Percentiles rank a stretch among this genome's conserved stretches.
Conservation (phyloP, 1,284 basidiomycete species). For the Ustilago trichophora region DNA sequence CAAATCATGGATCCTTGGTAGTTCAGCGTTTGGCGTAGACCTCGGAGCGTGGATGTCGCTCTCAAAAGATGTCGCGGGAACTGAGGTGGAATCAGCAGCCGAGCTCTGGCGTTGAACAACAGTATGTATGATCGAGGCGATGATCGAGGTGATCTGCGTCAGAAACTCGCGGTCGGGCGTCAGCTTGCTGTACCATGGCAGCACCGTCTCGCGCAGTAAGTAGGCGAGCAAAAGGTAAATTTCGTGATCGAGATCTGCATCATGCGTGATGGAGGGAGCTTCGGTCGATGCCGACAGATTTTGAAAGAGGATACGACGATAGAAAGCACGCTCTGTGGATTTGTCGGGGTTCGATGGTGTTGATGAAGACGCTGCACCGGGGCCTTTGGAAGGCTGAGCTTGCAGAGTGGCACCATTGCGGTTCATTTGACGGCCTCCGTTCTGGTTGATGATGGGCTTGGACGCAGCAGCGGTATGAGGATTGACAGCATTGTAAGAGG, state of each 20-base stretch:
- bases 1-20: slow-evolving; percentile 22
- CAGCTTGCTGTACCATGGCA: slow-evolving; percentile 53
- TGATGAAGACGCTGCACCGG: not conserved
- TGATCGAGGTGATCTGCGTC: slow-evolving; percentile 33
- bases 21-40: not conserved
- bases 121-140: slow-evolving; percentile 22
- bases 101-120: slow-evolving; percentile 20
- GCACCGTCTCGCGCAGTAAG: slow-evolving; percentile 46
- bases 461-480: not conserved
- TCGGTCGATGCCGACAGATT: slow-evolving; percentile 10
- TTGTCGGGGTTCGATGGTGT: slow-evolving; percentile 4
- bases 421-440: too few relatives aligned
- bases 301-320: slow-evolving; percentile 45
- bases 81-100: too few relatives aligned
- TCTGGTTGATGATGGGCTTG: too few relatives aligned
- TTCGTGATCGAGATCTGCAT: slow-evolving; percentile 44
- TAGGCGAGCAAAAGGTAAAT: slow-evolving; percentile 47
- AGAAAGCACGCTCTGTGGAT: slow-evolving; percentile 30
- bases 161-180: slow-evolving; percentile 52
- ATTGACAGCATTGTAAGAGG: not conserved
- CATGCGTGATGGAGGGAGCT: slow-evolving; percentile 27
- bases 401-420: not conserved
- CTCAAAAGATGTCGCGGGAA: not conserved
- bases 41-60: slow-evolving; percentile 18
- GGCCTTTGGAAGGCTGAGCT: not conserved